Evolutionary conservation across 108 stramenopile genomes (phyloP), one percentile per base, ranked within the genome.

Genomic region (Asterionellopsis glacialis): DNA sequence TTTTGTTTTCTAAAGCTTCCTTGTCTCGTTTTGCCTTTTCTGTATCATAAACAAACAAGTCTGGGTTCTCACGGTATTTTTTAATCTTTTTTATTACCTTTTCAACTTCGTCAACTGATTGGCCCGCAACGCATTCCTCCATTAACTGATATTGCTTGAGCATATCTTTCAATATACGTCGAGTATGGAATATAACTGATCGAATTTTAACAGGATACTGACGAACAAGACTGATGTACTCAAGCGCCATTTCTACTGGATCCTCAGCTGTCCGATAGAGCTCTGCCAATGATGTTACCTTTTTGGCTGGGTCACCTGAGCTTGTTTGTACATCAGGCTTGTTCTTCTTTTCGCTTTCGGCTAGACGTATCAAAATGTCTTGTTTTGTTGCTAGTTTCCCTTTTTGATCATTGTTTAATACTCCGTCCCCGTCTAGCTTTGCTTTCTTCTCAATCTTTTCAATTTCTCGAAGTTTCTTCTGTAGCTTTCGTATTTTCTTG

Each of bases 121-220:
- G 59, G 50, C 82, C 69, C 0, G 74, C 68, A 18, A 96, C 62
- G 55, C 90, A 92, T 47, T 94, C 95, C 48, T 91, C 82, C 84
- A 96, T 85, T 18, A 92, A 59, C 57, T 96, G 95, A 63, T 87
- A 94, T 42, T 62, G 57, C 11, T 70, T 77, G 27, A 94, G 63
- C 33, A 79, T 61, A 16, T 76, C 80, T 33, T 83, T 85, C 51
- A 84, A 73, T 53, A 96, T 96, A 15, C 95, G 76, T 12, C 95
- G 71, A 7, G 74, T 78, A 64, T 96, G 95, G 63, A 96, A 96
- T 9, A 88, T 74, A 11, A 92, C 84, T 21, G 87, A 81, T 33
- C 93, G 75, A 56, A 96, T 77, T 18, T 77, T 84, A 48, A 76
- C 73, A 9, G 95, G 93, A 64, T 88, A 91, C 52, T 61, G 61